Base-by-base conservation (phyloP, 441 rosid genomes). In the Cnidoscolus chayamansa region DNA sequence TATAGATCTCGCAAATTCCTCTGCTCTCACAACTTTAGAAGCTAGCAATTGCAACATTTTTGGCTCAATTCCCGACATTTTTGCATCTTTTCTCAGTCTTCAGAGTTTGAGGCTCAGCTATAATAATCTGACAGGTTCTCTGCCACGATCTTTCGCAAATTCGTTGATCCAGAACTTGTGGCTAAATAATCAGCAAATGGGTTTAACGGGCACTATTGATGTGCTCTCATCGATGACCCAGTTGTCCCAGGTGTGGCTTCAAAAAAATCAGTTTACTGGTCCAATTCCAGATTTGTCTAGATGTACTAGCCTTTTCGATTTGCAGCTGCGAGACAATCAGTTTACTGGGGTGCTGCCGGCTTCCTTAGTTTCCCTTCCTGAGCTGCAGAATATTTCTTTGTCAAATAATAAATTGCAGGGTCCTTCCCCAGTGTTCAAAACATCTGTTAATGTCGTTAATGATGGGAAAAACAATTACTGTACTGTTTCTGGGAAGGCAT, bases 381-480 rank as follows among this genome's bases (percentile, higher is more conserved):
- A 61, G 15, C 76, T 92, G 70, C 54, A 64, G 72, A 90, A 81
- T 54, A 59, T 87, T 58, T 76, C 96, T 7, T 78, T 90, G 54
- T 77, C 82, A 50, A 90, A 84, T 79, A 92, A 90, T 75, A 85
- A 83, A 45, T 78, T 92, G 64, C 94, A 88, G 73, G 97, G 97
- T 31, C 90, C 90, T 71, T 74, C 70, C 0, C 97, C 96, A 48
- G 37, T 2, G 8, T 81, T 76, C 69, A 9, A 9, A 11, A 31
- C 65, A 4, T 47, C 57, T 30, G 48, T 60, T 19, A 48, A n/a
- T 0, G 57, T 59, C n/a, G 7, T 4, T 30, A 48, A 70, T 49
- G 47, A 47, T 48, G 57, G 57, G 1, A 70, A 70, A 51, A 70
- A 70, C 10, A 70, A 70, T 35, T 59, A 70, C 17, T 70, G 73